A percentile compares a stretch with the other conserved stretches of the same genome.
Conservation (phyloP, 2,329 filamentous ascomycete species). For the Ceratocystis colombiana region DNA sequence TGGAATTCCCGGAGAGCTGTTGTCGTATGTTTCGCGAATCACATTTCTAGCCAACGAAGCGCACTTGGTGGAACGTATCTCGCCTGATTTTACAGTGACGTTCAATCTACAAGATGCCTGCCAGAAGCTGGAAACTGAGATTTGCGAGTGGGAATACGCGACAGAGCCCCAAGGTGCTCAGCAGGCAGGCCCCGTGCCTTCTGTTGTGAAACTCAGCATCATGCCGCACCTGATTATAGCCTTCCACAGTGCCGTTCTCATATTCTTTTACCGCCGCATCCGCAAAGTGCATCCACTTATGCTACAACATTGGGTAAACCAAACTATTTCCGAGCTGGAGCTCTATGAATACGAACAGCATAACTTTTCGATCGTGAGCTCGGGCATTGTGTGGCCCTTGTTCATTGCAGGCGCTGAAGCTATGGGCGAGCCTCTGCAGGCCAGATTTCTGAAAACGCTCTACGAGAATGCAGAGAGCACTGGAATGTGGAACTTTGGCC, state of each 20-base stretch:
- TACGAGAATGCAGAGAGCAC: constrained; percentile 17
- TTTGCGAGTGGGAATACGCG: constrained; percentile 26
- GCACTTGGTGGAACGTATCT: constrained; percentile 19
- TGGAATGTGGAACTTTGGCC: constrained; percentile 24
- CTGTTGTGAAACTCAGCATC: constrained; percentile 15
- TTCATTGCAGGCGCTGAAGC: constrained; percentile 26
- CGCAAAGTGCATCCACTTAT: constrained; percentile 22
- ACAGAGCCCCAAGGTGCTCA: background rate
- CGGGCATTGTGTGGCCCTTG: constrained; percentile 23
- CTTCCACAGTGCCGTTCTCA: constrained; percentile 37
- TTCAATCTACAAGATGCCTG: constrained; percentile 31
- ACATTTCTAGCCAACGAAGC: constrained; percentile 39
- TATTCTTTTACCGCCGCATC: constrained; percentile 40
- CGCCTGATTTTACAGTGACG: constrained; percentile 29
- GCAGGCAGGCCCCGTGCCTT: constrained; percentile 13
- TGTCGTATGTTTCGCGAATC: constrained; percentile 36
- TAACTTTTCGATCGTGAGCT: constrained; percentile 19
- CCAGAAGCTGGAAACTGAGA: constrained; percentile 23
- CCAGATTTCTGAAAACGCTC: constrained; percentile 13
- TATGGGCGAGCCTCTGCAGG: constrained; percentile 18
- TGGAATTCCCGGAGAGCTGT: constrained; percentile 36
- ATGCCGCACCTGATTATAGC: constrained; percentile 32
- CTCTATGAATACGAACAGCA: constrained; percentile 22
- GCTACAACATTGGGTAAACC: constrained; percentile 19
- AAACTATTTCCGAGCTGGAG: constrained; percentile 18